A percentile compares a stretch with the other conserved stretches of the same genome.
Conservation (phyloP, 257 asterid species). For the Solanum ossicruentum region DNA sequence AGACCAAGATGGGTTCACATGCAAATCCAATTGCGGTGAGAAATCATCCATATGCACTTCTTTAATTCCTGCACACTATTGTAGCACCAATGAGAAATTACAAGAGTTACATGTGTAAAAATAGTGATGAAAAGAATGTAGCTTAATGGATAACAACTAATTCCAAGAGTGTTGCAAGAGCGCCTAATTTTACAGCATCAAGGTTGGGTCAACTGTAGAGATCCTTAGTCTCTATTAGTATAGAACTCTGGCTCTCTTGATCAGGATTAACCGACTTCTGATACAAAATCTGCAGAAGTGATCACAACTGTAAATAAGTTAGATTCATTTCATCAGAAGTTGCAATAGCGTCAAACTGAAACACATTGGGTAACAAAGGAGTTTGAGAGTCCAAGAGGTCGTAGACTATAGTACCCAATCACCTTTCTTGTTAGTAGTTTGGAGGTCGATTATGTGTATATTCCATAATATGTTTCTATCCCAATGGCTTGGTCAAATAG, state of each 20-base stretch:
- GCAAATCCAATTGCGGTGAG: constrained; percentile 59
- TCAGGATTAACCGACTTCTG: neutral
- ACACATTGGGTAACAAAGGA: neutral
- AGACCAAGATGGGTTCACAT: constrained; percentile 76
- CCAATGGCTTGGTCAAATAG: neutral
- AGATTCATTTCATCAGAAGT: neutral
- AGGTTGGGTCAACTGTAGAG: neutral
- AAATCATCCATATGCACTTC: neutral
- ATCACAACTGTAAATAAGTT: neutral
- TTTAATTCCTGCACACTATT: neutral
- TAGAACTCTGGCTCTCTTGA: neutral
- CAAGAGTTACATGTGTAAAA: neutral
- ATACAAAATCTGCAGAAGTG: neutral
- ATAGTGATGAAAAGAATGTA: neutral
- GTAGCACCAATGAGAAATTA: neutral
- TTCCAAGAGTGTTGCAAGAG: neutral
- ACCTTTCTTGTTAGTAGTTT: neutral
- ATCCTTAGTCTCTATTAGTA: neutral
- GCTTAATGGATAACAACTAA: neutral
- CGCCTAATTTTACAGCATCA: neutral
- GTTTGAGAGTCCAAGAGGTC: neutral
- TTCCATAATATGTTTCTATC: neutral
- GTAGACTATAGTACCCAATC: neutral
- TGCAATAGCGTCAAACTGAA: neutral
- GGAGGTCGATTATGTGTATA: neutral